Evolutionary conservation across 2,329 filamentous ascomycete genomes (phyloP), one percentile per base, ranked within the genome.

Genomic region (Cryphonectria parasitica): DNA sequence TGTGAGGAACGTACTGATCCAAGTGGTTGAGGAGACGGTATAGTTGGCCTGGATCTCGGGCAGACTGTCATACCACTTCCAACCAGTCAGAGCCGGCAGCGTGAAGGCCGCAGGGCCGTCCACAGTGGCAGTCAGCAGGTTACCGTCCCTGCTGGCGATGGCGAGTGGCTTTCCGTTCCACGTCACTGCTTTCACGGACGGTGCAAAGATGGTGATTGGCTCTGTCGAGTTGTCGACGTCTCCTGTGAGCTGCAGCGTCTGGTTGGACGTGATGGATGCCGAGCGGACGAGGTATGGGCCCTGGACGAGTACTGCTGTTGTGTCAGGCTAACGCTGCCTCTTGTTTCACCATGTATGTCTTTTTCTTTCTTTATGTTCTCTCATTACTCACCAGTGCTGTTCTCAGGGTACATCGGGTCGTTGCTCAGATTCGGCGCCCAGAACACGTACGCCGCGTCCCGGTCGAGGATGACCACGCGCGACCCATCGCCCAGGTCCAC

Each of bases 381-480:
- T 34, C 6, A 17, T 54, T 10, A 31, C 78, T 70, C 71, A 86
- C 84, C 79, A 28, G 85, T 86, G 58, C 84, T 79, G 39, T 84
- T 79, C 1, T 80, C 81, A 0, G 79, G 79, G 0, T 83, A 82
- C 31, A 82, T 77, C 0, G 86, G 86, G 70, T 88, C 77, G 6
- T 80, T 81, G 0, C 81, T 83, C 10, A 87, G 79, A 1, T 83
- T 79, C 3, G 88, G 85, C 0, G 84, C 85, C 83, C 87, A 90
- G 76, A 89, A 88, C 0, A 82, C 78, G 75, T 89, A 89, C 0
- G 88, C 88, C 0, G 84, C 79, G 1, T 81, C 78, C 15, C 87
- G 81, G 72, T 90, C 87, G 19, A 89, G 79, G 1, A 90, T 77
- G 22, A 89, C 81, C 13, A 88, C 81, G 1, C 82, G 79, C 0